Conservation (phyloP, 345 rosid genomes). For the Rhodamnia rubescens region DNA sequence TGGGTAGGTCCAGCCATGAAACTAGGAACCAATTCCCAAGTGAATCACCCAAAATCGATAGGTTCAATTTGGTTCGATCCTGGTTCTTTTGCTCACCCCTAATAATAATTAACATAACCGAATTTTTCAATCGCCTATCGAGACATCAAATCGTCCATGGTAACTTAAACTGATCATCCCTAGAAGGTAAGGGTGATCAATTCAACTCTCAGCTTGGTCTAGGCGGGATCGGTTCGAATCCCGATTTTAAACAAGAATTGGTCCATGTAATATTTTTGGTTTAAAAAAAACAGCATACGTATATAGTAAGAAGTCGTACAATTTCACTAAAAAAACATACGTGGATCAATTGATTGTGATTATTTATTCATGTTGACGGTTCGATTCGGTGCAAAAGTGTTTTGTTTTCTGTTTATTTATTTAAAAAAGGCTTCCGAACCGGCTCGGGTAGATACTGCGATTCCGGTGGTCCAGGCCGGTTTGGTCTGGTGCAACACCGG, state of each 20-base stretch:
- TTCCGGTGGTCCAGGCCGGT: neutral
- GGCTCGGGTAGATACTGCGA: neutral
- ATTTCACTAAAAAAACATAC: neutral
- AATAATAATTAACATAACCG: no score
- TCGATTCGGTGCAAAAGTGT: neutral
- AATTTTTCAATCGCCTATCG: rapidly evolving
- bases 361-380: neutral
- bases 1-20: no score
- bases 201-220: neutral
- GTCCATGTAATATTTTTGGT: neutral
- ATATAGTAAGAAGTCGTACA: neutral
- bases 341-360: no score
- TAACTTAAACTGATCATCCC: no score
- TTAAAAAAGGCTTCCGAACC: neutral
- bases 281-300: neutral
- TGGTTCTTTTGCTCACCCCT: no score
- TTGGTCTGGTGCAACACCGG: rapidly evolving
- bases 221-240: neutral
- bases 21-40: no score
- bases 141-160: neutral
- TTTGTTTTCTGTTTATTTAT: neutral
- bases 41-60: no score
- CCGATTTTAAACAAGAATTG: rapidly evolving
- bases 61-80: no score
- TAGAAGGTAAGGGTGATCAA: rapidly evolving